Evolutionary conservation across 257 asterid species (phyloP), one percentile per base, ranked within the genome.

Genomic region (Misopates orontium): DNA sequence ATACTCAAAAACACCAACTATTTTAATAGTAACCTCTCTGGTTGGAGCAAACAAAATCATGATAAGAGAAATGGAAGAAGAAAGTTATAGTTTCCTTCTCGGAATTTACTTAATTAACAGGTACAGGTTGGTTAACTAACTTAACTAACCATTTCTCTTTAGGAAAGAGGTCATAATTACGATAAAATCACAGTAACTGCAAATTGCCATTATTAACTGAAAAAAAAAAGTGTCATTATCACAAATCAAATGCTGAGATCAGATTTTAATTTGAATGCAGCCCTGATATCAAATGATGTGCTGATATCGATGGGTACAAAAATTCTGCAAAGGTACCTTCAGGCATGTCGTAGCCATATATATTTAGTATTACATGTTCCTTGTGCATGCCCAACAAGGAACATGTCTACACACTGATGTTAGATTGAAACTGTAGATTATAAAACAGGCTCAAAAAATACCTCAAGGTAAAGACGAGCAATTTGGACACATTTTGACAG

Each of bases 401-500:
- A 39, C 7, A 15, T 47, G 41, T 56, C 50, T 57, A 56, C 18
- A 67, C 23, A 50, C 19, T 8, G 14, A 36, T n/a, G 48, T 39
- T 57, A 31, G 45, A 11, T 32, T 31, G 18, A 47, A 53, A 20
- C 39, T 42, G 44, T 39, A 47, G 56, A 25, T 19, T 40, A 44
- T 32, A 16, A 28, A 56, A 39, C 56, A n/a, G 40, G 62, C 41
- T 18, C 31, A 50, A 63, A 57, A 69, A 73, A 62, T 71, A 88
- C 98, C 98, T 94, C 96, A 48, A 94, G 96, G 82, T 94, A 94
- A 17, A 94, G 92, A 54, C 96, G 89, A 31, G 98, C 96, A 79
- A 94, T 91, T 77, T 94, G 96, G 57, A 91, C 98, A 74, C 99
- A 86, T 75, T 90, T 94, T 65, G 97, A 85, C 59, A 90, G 82